phyloP scores from a whole-genome alignment of 345 rosid genomes.

The Angophora floribunda region DNA sequence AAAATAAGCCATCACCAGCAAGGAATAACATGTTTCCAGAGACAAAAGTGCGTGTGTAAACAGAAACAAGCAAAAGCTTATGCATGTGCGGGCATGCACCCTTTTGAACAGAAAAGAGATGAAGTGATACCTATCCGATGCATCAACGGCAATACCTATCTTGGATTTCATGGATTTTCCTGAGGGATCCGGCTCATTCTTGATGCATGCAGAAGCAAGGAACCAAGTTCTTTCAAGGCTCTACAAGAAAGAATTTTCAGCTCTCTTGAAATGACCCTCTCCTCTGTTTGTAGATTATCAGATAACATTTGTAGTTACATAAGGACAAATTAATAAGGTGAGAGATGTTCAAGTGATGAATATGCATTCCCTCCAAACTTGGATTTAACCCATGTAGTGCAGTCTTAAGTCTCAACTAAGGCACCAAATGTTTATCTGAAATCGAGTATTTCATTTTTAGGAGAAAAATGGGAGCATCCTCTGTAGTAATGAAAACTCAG shows the following conservation, averaged over 20 bases:
- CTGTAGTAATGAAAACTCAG: background rate
- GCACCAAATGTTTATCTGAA: background rate
- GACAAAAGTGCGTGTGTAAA: background rate
- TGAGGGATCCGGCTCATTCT: slow-evolving; percentile 57
- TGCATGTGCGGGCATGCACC: too few relatives aligned
- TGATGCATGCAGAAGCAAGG: slow-evolving; percentile 59
- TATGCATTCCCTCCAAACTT: background rate
- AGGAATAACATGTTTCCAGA: background rate
- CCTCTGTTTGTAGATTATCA: background rate
- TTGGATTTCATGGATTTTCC: slow-evolving; percentile 53
- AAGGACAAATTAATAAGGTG: background rate
- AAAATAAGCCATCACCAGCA: background rate
- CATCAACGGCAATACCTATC: slow-evolving; percentile 40
- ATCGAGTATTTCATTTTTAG: background rate
- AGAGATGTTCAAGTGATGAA: background rate
- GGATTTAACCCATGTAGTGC: background rate
- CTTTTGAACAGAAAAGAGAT: background rate
- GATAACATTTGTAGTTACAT: background rate
- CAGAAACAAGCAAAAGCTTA: background rate
- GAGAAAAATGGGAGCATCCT: background rate
- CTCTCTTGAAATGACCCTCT: background rate
- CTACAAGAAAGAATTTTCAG: slow-evolving; percentile 5
- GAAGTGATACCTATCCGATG: slow-evolving; percentile 45
- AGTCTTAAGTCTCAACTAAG: background rate
- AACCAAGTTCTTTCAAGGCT: slow-evolving; percentile 72